Conservation (phyloP, 176 grass and related monocot genomes). For the Aegilops bicornis region DNA sequence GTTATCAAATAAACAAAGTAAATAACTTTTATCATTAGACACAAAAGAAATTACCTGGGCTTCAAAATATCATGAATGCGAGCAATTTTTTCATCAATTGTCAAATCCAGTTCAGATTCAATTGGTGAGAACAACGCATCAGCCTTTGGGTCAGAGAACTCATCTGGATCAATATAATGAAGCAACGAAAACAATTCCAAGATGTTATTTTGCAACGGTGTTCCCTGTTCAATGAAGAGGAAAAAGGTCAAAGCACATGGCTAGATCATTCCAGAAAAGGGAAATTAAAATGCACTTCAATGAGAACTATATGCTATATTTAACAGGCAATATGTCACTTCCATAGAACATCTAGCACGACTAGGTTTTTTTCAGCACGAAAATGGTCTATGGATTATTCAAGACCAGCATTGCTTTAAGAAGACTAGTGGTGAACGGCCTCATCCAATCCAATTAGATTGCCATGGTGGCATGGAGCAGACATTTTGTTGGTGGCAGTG, state of each 20-base stretch:
- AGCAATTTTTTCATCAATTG: constrained; percentile 50
- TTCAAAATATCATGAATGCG: constrained; percentile 67
- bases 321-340: not conserved
- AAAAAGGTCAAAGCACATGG: not conserved
- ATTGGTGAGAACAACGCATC: constrained; percentile 49
- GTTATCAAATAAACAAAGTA: not conserved
- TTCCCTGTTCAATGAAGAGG: constrained; percentile 45
- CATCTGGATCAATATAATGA: constrained; percentile 68
- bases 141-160: constrained; percentile 62
- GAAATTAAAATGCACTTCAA: not conserved
- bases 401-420: not conserved
- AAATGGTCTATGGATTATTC: not conserved
- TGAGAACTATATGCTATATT: not conserved
- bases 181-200: constrained; percentile 71
- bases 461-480: not conserved
- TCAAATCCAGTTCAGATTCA: constrained; percentile 25
- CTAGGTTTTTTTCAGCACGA: not conserved
- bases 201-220: constrained; percentile 59
- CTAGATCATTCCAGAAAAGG: not conserved
- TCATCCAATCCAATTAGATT: not conserved
- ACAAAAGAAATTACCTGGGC: constrained; percentile 36
- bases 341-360: not conserved
- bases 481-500: not conserved
- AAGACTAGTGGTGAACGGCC: not conserved
- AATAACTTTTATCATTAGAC: not conserved